These are phyloP conservation scores for Leccinum griseonigrum DNA, from an alignment of 1,284 basidiomycete genomes.

Conservation along the genomic window DNA sequence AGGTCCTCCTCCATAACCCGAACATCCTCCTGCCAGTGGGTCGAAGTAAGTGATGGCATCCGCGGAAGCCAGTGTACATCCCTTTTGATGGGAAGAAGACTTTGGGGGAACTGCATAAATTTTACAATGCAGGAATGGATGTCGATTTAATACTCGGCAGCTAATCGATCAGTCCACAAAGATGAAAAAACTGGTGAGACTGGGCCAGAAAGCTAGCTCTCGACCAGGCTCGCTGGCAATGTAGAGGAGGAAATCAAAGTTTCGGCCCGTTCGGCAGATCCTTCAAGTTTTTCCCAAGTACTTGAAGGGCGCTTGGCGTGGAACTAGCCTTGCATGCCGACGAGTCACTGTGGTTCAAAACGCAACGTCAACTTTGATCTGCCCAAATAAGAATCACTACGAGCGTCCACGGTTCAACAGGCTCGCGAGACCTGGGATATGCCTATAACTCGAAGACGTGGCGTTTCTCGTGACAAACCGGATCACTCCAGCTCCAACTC, in stretches of 20 bases:
- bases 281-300: conserved; percentile 66
- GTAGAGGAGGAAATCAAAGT: conserved; percentile 67
- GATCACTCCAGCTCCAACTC: neutral
- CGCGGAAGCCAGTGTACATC: conserved; percentile 15
- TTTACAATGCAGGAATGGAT: conserved; percentile 33
- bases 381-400: too few species aligned
- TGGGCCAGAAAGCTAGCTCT: conserved; percentile 75
- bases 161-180: conserved; percentile 75
- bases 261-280: conserved; percentile 70
- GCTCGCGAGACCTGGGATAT: too few species aligned
- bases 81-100: conserved; percentile 40
- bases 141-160: conserved; percentile 48
- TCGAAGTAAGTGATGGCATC: conserved; percentile 1
- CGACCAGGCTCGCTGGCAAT: conserved; percentile 52
- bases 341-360: too few species aligned
- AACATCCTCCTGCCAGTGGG: conserved; percentile 37
- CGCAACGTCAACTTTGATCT: too few species aligned
- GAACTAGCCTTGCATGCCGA: too few species aligned
- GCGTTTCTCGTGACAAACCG: neutral
- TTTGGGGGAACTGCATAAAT: conserved; percentile 32
- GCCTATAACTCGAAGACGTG: too few species aligned
- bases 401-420: too few species aligned
- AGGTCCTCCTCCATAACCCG: conserved; percentile 55
- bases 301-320: conserved; percentile 13
- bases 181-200: conserved; percentile 74